A percentile compares a stretch with the other conserved stretches of the same genome.
Evolutionary conservation across 257 asterid genomes (phyloP).

Genomic region (Solanum okadae): DNA sequence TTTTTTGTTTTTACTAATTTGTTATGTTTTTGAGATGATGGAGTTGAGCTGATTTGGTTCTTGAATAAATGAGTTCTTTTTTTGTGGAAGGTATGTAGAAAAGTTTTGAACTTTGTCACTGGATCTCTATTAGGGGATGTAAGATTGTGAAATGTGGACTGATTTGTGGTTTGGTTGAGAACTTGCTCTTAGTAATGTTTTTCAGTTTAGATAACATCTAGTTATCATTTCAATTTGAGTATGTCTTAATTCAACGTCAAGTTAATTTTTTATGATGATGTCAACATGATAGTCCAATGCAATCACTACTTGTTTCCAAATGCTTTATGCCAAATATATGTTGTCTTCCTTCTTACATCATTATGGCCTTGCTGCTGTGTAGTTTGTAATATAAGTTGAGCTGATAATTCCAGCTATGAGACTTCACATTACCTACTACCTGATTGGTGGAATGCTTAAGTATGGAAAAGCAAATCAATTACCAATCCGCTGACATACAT

Average conservation of each 20-base stretch:
- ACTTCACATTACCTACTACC: background rate
- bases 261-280: background rate
- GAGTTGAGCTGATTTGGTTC: background rate
- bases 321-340: background rate
- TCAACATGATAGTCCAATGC: background rate
- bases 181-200: background rate
- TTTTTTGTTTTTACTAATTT: background rate
- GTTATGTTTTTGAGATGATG: background rate
- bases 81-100: background rate
- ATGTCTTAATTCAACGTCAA: background rate
- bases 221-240: background rate
- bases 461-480: background rate
- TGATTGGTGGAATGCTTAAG: background rate
- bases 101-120: background rate
- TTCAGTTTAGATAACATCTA: background rate
- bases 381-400: background rate
- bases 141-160: background rate
- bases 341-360: background rate
- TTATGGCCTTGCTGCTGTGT: background rate
- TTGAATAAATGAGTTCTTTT: background rate
- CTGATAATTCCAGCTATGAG: background rate
- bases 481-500: background rate
- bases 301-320: background rate
- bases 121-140: background rate
- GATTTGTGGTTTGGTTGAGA: background rate